A percentile compares a stretch with the other conserved stretches of the same genome.
Conservation (phyloP, 306 rosid genomes). For the Astragalus membranaceus region DNA sequence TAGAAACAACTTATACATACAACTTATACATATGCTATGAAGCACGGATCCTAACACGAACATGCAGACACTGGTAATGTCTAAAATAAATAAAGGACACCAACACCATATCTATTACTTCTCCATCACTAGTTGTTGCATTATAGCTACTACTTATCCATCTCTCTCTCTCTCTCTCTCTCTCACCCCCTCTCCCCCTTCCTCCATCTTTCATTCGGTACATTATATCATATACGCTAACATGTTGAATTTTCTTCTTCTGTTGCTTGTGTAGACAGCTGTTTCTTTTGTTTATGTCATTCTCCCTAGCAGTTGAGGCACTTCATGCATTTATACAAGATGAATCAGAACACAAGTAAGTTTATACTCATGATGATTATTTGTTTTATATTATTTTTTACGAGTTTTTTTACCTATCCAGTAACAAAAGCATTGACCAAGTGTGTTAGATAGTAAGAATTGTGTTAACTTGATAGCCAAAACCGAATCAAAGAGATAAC, state of each 20-base stretch:
- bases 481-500: neutral
- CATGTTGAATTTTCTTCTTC: slow-evolving; percentile 43
- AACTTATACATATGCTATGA: no score
- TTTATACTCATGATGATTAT: slow-evolving; percentile 8
- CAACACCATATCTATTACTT: neutral
- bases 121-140: no score
- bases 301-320: slow-evolving; percentile 96
- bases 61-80: no score
- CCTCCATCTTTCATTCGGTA: neutral
- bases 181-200: no score
- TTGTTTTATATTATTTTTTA: neutral
- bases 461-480: neutral
- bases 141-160: no score
- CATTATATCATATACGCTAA: slow-evolving; percentile 36
- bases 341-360: slow-evolving; percentile 99
- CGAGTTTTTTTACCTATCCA: neutral
- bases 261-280: slow-evolving; percentile 96
- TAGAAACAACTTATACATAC: neutral
- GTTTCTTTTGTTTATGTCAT: slow-evolving; percentile 94
- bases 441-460: neutral
- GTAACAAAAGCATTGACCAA: neutral
- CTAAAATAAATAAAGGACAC: no score
- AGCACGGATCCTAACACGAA: no score
- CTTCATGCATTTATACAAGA: slow-evolving; percentile 97
- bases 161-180: neutral